A percentile compares a stretch with the other conserved stretches of the same genome.
Conservation (phyloP, 108 stramenopile species). For the Schizochytrium sp. region DNA sequence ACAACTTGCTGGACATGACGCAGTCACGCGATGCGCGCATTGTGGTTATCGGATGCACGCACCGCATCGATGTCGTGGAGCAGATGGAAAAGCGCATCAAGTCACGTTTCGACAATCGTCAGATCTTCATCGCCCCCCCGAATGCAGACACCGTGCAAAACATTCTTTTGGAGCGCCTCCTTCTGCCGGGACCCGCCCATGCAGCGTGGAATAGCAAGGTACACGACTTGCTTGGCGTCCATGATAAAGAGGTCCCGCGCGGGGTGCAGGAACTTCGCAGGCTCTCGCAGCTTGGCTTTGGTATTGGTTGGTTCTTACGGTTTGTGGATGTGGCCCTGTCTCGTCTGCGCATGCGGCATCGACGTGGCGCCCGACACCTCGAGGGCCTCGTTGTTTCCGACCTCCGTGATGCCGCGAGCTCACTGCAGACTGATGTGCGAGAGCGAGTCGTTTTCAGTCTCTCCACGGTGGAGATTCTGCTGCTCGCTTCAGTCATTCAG, state of each 20-base stretch:
- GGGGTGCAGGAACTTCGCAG: neutral
- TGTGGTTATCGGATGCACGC: neutral
- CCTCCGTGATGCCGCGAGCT: neutral
- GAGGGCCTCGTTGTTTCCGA: neutral
- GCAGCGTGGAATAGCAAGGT: neutral
- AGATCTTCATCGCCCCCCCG: neutral
- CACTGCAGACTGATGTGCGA: neutral
- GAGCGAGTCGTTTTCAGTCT: neutral
- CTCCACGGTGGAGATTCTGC: neutral
- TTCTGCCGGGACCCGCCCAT: neutral
- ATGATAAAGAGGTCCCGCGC: neutral
- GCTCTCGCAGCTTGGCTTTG: neutral
- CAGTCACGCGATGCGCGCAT: neutral
- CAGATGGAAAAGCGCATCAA: constrained; percentile 19
- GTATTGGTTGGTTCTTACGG: neutral
- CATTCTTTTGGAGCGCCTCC: neutral
- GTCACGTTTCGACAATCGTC: neutral
- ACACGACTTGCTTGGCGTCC: neutral
- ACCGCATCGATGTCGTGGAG: constrained; percentile 20
- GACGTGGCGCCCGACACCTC: neutral
- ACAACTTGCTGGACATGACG: constrained; percentile 25
- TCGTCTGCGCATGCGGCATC: neutral
- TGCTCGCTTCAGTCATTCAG: neutral
- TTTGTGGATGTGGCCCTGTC: neutral
- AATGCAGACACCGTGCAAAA: neutral